These are phyloP conservation scores for Penicillium cinerascens DNA, from an alignment of 495 filamentous ascomycete genomes.

Conservation along the genomic window DNA sequence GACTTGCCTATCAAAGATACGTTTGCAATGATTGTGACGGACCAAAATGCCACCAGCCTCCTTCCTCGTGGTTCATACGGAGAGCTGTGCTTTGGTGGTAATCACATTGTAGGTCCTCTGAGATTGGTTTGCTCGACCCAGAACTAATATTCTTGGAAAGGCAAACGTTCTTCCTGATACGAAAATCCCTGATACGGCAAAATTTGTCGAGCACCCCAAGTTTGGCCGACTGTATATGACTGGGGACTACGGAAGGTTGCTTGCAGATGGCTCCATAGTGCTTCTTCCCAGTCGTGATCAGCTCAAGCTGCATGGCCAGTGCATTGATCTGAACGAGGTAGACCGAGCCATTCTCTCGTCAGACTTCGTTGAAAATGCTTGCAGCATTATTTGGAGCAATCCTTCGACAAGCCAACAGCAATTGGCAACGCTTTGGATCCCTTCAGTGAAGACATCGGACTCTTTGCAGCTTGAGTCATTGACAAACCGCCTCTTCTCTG, in stretches of 20 bases:
- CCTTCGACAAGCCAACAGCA: constrained; percentile 29
- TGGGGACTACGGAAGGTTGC: constrained; percentile 67
- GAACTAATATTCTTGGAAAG: neutral
- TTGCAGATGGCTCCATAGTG: constrained; percentile 63
- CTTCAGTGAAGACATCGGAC: constrained; percentile 11
- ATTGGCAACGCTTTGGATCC: constrained; percentile 59
- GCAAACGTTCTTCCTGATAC: constrained; percentile 26
- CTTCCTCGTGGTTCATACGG: constrained; percentile 67
- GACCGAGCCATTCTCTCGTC: constrained; percentile 49
- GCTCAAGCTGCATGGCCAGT: constrained; percentile 59
- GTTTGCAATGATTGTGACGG: constrained; percentile 61
- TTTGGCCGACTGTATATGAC: constrained; percentile 68
- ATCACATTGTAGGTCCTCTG: constrained; percentile 55
- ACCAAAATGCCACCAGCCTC: constrained; percentile 33
- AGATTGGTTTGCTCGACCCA: neutral
- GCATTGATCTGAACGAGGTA: constrained; percentile 66
- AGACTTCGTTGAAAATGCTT: constrained; percentile 45
- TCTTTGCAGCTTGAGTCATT: constrained; percentile 5
- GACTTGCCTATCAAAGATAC: constrained; percentile 66
- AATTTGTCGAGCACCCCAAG: constrained; percentile 61
- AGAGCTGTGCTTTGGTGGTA: constrained; percentile 80
- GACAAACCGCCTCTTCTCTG: constrained; percentile 37
- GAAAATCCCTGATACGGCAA: constrained; percentile 50
- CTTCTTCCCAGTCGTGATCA: constrained; percentile 62
- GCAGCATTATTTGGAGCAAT: constrained; percentile 46